Base-by-base conservation (phyloP, 2,329 filamentous ascomycete genomes). In the Trichoderma sp. region DNA sequence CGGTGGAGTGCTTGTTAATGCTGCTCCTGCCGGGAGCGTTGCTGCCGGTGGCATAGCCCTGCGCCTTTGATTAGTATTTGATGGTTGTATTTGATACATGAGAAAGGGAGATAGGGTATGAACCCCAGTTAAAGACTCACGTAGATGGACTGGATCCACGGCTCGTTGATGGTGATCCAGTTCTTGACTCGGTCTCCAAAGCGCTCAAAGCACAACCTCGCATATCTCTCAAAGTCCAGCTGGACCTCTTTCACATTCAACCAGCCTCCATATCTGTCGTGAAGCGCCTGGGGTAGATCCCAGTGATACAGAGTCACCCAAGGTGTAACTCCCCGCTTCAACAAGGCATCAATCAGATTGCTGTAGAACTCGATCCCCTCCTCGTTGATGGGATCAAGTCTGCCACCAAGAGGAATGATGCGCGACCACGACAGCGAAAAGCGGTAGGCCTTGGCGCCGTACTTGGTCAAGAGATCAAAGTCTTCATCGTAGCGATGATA, bases 351-450 rank as follows among this genome's bases (percentile, higher is more conserved):
- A 28, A 91, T 86, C 39, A 92, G 83, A 51, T 86, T 83, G 75
- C 86, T 81, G 78, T 92, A 92, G 77, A 89, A 88, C 32, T 85
- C 82, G 12, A 92, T 76, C 1, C 89, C 90, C 62, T 86, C 84
- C 75, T 90, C 84, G 77, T 91, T 92, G 76, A 91, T 76, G 1
- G 89, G 86, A 74, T 91, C 89, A 60, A 89, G 82, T 51, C 89
- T 84, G 12, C 89, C 89, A 12, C 90, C 89, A 0, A 90, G 83
- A 1, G 90, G 90, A 69, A 92, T 90, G 69, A 92, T 86, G 56
- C 90, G 88, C 6, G 89, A 87, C 90, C 90, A 92, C 9, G 89
- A 88, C 43, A 92, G 81, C 4, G 89, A 91, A 78, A 92, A 91
- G 24, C 89, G 86, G 77, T 91, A 92, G 5, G 86, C 86, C 74